A percentile compares a stretch with the other conserved stretches of the same genome.
phyloP scores from a whole-genome alignment of 352 stramenopile species.

The Pseudoperonospora humuli region DNA sequence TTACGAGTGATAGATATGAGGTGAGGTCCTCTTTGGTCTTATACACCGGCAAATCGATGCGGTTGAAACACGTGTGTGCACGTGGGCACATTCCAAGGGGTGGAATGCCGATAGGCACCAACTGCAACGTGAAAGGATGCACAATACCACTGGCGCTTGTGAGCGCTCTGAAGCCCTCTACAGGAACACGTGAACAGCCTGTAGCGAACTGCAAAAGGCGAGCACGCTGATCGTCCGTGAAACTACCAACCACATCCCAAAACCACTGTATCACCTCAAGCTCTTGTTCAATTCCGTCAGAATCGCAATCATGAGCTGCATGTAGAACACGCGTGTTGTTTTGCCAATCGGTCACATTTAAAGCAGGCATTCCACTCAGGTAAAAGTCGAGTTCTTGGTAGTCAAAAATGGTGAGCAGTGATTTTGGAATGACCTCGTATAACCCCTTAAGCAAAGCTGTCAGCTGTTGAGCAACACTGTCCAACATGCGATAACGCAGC shows the following conservation, averaged over 20 bases:
- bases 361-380: slow-evolving; percentile 73
- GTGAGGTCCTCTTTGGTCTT: slow-evolving; percentile 77
- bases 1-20: slow-evolving; percentile 73
- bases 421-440: slow-evolving; percentile 87
- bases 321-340: slow-evolving; percentile 56
- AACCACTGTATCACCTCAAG: slow-evolving; percentile 85
- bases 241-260: slow-evolving; percentile 76
- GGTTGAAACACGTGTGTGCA: slow-evolving; percentile 87
- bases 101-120: slow-evolving; percentile 40
- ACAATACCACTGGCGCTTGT: slow-evolving; percentile 77
- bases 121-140: slow-evolving; percentile 71
- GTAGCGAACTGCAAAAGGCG: slow-evolving; percentile 97
- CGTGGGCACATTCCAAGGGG: slow-evolving; percentile 58
- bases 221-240: slow-evolving; percentile 91
- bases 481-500: slow-evolving; percentile 90
- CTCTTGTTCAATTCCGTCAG: slow-evolving; percentile 37
- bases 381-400: slow-evolving; percentile 96
- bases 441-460: slow-evolving; percentile 88
- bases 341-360: slow-evolving; percentile 88
- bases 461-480: slow-evolving; percentile 86
- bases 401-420: slow-evolving; percentile 86
- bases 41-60: slow-evolving; percentile 80
- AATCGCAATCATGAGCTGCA: slow-evolving; percentile 37
- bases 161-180: slow-evolving; percentile 75
- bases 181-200: slow-evolving; percentile 91